Base-by-base conservation (phyloP, 352 stramenopile genomes). In the Pythium volutum region DNA sequence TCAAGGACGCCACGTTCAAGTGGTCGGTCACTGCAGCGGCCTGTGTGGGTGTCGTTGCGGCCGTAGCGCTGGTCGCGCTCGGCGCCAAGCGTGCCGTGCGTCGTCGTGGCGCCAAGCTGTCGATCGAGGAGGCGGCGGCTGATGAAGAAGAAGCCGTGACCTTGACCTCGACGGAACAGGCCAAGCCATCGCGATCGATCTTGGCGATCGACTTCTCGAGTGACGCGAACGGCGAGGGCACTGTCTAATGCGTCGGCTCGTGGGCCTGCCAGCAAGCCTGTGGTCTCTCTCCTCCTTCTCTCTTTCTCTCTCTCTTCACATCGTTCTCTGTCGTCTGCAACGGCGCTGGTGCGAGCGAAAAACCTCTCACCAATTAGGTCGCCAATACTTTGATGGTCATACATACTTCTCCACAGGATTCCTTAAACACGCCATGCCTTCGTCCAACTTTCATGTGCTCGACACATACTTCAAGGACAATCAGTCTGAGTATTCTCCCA, bases 31-130 rank as follows among this genome's bases (percentile, higher is more conserved):
- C 50, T 18, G 50, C 26, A 15, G 42, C 33, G 16, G 59, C 59
- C 7, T 55, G 45, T 22, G 55, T 78, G 27, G 71, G 64, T 33
- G 64, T 65, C 15, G 42, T 77, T 10, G 71, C 66, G 14, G 69
- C 69, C 2, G 52, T 77, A 5, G 66, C 61, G 7, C 46, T 69
- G 0, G 31, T 74, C 22, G 66, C 61, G 14, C 39, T 71, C n/a
- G 62, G 56, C 16, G 58, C 65, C 18, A 78, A 73, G 54, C 67
- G 73, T 15, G 59, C 50, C 22, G 31, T 59, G 20, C 29, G 38
- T 4, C 55, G 59, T 26, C 45, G 22, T n/a, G 22, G 25, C 9
- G 38, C 34, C 52, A 59, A 50, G 38, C 2, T 20, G n/a, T 60
- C 22, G 60, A 10, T 29, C 4, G 42, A 50, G 25, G 53, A 51